Base-by-base conservation (phyloP, 2,329 filamentous ascomycete species). In the Samsoniella hepiali region DNA sequence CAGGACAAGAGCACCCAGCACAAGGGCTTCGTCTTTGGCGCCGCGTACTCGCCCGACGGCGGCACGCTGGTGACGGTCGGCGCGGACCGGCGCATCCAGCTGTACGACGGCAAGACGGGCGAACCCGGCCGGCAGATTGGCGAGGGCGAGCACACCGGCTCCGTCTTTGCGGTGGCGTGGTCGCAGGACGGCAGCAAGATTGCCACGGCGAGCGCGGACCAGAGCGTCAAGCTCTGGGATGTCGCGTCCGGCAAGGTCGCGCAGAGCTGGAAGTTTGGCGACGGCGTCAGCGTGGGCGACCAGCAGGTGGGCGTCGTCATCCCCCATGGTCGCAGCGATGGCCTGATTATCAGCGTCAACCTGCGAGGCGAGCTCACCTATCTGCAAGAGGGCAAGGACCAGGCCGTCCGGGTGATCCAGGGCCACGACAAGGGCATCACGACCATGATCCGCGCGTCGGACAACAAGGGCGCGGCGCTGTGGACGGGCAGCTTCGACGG, bases 221-320 rank as follows among this genome's bases (percentile, higher is more conserved):
- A 95, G 78, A 97, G 93, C 0, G 91, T 99, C 62, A 93, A 93
- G 75, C 84, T 97, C 32, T 99, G 95, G 95, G 93, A 98, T 72
- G 88, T 86, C 2, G 91, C 96, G 72, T 82, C 88, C 15, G 91
- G 90, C 40, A 90, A 90, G 72, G 85, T 86, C 27, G 81, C 89
- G 8, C 91, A 96, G 74, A 91, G 86, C 32, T 99, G 95, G 95
- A 85, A 85, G 67, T 85, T 98, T 73, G 93, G 93, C 29, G 89
- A 93, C 49, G 88, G 88, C 17, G 84, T 88, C 65, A 92, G 86
- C 72, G 81, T 97, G 44, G 83, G 84, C 3, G 85, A 97, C 73
- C 95, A 99, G 76, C 95, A 99, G 74, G 91, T 98, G 38, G 95
- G 95, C 59, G 92, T 99, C 6, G 91, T 95, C 10, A 96, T 93